Base-by-base conservation (phyloP, 805 yeast species). In the Yarrowia porcina region DNA sequence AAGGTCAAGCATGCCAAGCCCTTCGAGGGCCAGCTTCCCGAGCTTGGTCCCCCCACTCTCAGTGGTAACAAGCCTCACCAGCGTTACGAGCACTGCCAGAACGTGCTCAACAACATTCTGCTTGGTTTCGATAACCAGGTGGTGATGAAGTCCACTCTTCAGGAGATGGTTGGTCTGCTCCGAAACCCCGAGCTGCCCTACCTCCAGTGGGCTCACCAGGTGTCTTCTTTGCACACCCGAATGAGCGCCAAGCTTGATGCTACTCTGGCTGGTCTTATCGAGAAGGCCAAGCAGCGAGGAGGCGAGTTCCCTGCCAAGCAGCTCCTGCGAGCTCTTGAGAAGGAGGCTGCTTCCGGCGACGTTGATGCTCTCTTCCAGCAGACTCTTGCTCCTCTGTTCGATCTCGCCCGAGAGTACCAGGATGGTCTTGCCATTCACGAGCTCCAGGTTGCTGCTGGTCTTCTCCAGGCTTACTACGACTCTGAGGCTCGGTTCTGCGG, bases 1-100 rank as follows among this genome's bases (percentile, higher is more conserved):
- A 91, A 90, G 78, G 99, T 94, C 61, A 93, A 93, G 75, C 99
- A 92, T 71, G 99, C 99, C 45, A 78, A 87, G 73, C 97, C 97
- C 60, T 94, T 83, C 70, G 97, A 91, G 74, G 97, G 97, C 57
- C 90, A 96, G 71, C 79, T 96, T 68, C 97, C 97, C 13, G 90
- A 86, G 38, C 78, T 86, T 66, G 99, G 99, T 59, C 80, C 88
- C 32, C 96, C 98, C 66, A 82, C 79, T 63, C 79, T 90, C 66
- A 84, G 81, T 72, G 98, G 99, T 70, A 82, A 88, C 64, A 93
- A 89, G 76, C 88, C 96, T 62, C 86, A 84, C 63, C 89, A 93
- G 76, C 83, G 83, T 70, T 92, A 85, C 79, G 78, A 80, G 64
- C 77, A 81, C 30, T 75, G 83, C 67, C 75, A 84, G 52, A 73